Percentiles rank a stretch among this genome's conserved stretches.
Conservation (phyloP, 2,329 filamentous ascomycete species). For the Claviceps sp. region DNA sequence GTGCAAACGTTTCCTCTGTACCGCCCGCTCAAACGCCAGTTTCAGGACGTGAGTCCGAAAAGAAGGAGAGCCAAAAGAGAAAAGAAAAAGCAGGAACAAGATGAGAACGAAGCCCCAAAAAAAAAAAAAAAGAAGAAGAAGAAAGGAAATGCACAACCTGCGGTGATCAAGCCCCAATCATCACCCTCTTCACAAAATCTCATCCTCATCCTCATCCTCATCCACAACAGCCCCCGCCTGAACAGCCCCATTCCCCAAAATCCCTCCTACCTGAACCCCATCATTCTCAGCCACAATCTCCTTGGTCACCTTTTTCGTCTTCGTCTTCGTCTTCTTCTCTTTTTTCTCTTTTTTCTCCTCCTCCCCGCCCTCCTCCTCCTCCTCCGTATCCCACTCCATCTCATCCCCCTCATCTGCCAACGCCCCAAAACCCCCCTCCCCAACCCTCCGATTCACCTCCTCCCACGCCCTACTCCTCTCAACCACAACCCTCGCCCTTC, state of each 20-base stretch:
- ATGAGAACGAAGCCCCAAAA: not conserved
- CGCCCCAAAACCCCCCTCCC: constrained; percentile 9
- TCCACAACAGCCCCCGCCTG: constrained; percentile 3
- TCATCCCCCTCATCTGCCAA: constrained; percentile 14
- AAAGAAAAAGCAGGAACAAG: not conserved
- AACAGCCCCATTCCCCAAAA: not conserved
- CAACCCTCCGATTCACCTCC: constrained; percentile 35
- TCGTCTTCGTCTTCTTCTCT: constrained; percentile 11
- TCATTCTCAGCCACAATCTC: constrained; percentile 14
- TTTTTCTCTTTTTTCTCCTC: constrained; percentile 10
- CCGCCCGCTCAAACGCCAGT: not conserved
- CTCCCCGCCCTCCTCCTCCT: constrained; percentile 26
- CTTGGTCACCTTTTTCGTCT: constrained; percentile 10
- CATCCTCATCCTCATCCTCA: constrained; percentile 3
- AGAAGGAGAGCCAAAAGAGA: not conserved
- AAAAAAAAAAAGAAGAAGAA: not conserved
- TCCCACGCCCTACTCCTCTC: constrained; percentile 42
- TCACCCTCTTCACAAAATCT: not conserved
- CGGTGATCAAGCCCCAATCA: not conserved
- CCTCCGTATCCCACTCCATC: constrained; percentile 17
- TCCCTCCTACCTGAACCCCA: not conserved
- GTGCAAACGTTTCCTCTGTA: not conserved
- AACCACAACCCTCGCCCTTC: constrained; percentile 32
- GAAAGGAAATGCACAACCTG: not conserved
- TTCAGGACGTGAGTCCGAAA: not conserved